Percentiles rank a stretch among this genome's conserved stretches.
These are phyloP conservation scores for Jaltomata sinuosa DNA, from an alignment of 257 asterid species.

Conservation along the genomic window DNA sequence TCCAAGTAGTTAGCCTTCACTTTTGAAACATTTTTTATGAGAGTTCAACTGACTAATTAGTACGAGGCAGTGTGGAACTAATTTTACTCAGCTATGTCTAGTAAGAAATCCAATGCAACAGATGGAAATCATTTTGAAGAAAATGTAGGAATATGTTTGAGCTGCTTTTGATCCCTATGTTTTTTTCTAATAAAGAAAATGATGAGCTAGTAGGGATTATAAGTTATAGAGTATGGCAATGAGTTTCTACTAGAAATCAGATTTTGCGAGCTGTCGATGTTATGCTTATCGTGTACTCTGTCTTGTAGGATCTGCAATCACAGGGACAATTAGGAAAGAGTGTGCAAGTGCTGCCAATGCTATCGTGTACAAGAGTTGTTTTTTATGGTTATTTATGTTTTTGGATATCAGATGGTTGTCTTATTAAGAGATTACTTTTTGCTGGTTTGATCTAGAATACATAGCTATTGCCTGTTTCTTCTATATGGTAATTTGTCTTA, in stretches of 20 bases:
- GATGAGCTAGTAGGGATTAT: background rate
- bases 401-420: background rate
- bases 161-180: too few species aligned
- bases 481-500: too few species aligned
- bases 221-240: background rate
- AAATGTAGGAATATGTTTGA: too few species aligned
- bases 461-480: background rate
- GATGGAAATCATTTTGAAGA: too few species aligned
- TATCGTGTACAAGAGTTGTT: slow-evolving; percentile 16
- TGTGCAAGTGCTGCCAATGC: slow-evolving; percentile 55
- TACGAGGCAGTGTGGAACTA: too few species aligned
- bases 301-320: slow-evolving; percentile 37
- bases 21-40: too few species aligned
- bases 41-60: too few species aligned
- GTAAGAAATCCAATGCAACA: too few species aligned
- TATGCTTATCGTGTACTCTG: background rate
- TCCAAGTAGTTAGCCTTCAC: too few species aligned
- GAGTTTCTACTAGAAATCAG: background rate
- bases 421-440: background rate
- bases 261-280: background rate
- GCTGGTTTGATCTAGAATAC: background rate
- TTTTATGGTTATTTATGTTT: background rate
- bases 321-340: slow-evolving; percentile 43
- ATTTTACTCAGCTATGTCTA: too few species aligned
- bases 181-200: too few species aligned